Percentiles rank a stretch among this genome's conserved stretches.
These are phyloP conservation scores for Wallacemonas collosoma DNA, from an alignment of 208 protist genomes.

Conservation along the genomic window DNA sequence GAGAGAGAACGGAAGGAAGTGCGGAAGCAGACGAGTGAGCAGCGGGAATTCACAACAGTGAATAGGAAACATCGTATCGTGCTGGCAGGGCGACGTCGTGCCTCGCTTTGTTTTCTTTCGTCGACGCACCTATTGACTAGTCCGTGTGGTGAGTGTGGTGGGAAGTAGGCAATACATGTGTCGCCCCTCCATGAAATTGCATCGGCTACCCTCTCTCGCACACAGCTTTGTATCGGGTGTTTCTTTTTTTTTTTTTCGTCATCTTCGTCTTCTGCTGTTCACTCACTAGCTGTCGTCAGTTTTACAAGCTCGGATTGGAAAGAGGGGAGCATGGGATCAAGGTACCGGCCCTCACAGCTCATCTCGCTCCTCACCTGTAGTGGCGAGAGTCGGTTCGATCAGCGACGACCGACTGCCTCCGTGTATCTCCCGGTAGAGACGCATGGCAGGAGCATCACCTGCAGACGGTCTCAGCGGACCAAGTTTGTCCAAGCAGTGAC, in stretches of 20 bases:
- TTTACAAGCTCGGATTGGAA: neutral
- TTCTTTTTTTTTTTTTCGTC: neutral
- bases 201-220: no score
- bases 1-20: constrained; percentile 3
- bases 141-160: no score
- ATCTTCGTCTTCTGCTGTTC: neutral
- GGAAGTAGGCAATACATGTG: no score
- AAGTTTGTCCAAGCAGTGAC: constrained; percentile 18
- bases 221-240: neutral
- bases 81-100: no score
- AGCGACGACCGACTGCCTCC: constrained; percentile 20
- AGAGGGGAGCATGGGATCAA: constrained; percentile 2
- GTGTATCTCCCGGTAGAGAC: constrained; percentile 48
- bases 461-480: constrained; percentile 30
- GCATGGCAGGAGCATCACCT: constrained; percentile 36
- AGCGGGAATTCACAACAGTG: neutral
- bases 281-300: no score
- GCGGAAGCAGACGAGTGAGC: neutral
- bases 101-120: no score
- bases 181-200: no score
- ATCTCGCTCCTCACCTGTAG: neutral
- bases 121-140: no score
- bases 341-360: constrained; percentile 10
- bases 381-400: neutral
- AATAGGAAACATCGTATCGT: no score